phyloP scores from a whole-genome alignment of 1,284 basidiomycete species.

The Apiotrichum sp. region DNA sequence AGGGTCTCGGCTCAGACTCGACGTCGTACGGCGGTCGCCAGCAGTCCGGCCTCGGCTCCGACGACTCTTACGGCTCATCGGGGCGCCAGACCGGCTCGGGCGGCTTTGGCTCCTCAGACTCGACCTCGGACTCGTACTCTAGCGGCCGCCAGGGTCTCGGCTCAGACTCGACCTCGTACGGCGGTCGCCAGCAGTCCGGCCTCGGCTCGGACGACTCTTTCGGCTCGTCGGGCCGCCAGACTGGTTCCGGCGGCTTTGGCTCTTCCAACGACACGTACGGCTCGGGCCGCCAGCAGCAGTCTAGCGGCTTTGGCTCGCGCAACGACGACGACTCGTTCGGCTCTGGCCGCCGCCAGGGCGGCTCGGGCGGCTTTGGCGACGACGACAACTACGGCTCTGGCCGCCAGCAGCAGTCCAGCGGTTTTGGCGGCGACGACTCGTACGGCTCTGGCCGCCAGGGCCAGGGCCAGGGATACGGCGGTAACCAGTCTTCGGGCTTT shows the following conservation, averaged over 20 bases:
- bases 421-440: conserved; percentile 1
- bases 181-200: neutral
- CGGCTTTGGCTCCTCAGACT: conserved; percentile 1
- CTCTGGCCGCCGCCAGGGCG: neutral
- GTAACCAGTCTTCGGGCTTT: conserved; percentile 3
- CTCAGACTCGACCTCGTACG: neutral
- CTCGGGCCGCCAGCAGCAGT: neutral
- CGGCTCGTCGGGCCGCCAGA: too few species aligned
- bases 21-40: neutral
- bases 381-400: neutral
- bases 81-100: too few species aligned
- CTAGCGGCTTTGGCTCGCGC: neutral
- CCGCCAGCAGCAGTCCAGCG: neutral
- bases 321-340: neutral
- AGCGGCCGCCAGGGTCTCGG: neutral
- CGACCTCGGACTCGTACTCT: neutral
- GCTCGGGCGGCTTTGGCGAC: neutral
- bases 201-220: too few species aligned
- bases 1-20: conserved; percentile 1
- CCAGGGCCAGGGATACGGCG: too few species aligned
- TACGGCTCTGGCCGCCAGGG: neutral
- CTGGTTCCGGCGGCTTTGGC: neutral
- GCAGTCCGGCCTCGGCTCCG: too few species aligned
- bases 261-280: neutral
- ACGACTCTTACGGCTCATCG: too few species aligned